Percentiles rank a stretch among this genome's conserved stretches.
These are phyloP conservation scores for Bassia scoparia DNA, from an alignment of 148 eudicot species.

Conservation along the genomic window DNA sequence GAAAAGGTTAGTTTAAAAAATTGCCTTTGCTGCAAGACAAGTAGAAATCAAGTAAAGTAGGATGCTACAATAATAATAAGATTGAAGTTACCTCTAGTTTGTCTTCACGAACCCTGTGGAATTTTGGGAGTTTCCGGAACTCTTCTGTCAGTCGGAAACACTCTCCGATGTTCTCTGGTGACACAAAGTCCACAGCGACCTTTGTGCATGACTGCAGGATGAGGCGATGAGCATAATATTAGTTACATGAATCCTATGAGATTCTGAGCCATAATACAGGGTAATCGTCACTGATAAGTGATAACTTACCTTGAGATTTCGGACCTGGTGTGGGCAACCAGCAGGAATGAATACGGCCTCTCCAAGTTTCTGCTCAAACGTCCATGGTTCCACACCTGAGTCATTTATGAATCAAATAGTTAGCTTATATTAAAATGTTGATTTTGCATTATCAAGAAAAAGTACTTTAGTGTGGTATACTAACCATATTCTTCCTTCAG, in stretches of 20 bases:
- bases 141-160: constrained; percentile 74
- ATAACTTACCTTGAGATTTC: constrained; percentile 58
- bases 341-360: constrained; percentile 98
- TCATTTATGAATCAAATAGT: not conserved
- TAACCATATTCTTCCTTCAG: constrained; percentile 80
- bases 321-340: constrained; percentile 95
- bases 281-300: not conserved
- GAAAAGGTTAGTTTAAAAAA: not conserved
- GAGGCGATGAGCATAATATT: not conserved
- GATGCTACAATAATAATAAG: not conserved
- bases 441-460: not conserved
- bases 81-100: constrained; percentile 68
- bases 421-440: not conserved
- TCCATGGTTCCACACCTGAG: constrained; percentile 81
- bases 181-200: constrained; percentile 88
- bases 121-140: constrained; percentile 66
- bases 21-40: too few species aligned
- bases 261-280: too few species aligned
- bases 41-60: not conserved
- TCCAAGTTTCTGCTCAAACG: constrained; percentile 78
- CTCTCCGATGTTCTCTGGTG: constrained; percentile 77
- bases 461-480: constrained; percentile 12
- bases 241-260: constrained; percentile 5
- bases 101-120: constrained; percentile 78
- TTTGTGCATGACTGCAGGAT: constrained; percentile 75